Base-by-base conservation (phyloP, 2,329 filamentous ascomycete species). In the Neofusicoccum umdonicola region DNA sequence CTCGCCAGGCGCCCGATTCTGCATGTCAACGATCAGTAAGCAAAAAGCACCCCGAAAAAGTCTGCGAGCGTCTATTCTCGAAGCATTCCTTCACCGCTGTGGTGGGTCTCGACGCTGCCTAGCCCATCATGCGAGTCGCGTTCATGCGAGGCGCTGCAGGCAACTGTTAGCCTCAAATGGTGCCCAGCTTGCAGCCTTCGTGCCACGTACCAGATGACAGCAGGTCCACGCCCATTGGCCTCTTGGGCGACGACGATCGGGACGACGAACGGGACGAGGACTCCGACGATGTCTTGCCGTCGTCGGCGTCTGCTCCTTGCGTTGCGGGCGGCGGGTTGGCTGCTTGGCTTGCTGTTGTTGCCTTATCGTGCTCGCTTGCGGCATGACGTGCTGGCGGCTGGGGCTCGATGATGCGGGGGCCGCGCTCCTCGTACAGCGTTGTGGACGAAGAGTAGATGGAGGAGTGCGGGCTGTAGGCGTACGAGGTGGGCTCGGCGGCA, bases 71-170 rank as follows among this genome's bases (percentile, higher is more conserved):
- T 3, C 27, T 31, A 31, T 31, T 31, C 27, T 45, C 22, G n/a
- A 27, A 45, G 15, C 27, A 34, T 45, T 13, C 39, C 8, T 58
- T 44, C 22, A 58, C 22, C 39, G 52, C 37, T 31, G 13, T 9
- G 12, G 11, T 2, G 9, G 37, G 37, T n/a, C 27, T 31, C 27
- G 27, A 31, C 27, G 13, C 13, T 5, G 13, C 31, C 50, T 60
- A 60, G 11, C 56, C 56, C 41, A 60, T 34, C 56, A 60, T 17
- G 42, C 56, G 56, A n/a, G 56, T 60, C 11, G 56, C 56, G n/a
- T 60, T 60, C 56, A 60, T 60, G 56, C 56, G 56, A 6, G 56
- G 56, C 5, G 56, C 56, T 60, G 56, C 17, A 60, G 41, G 56
- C 31, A 47, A 47, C 15, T 8, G 42, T 60, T 47, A 60, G 41